Evolutionary conservation across 371 early-diverging fungal species (phyloP), one percentile per base, ranked within the genome.

Genomic region (Mortierella sp.): DNA sequence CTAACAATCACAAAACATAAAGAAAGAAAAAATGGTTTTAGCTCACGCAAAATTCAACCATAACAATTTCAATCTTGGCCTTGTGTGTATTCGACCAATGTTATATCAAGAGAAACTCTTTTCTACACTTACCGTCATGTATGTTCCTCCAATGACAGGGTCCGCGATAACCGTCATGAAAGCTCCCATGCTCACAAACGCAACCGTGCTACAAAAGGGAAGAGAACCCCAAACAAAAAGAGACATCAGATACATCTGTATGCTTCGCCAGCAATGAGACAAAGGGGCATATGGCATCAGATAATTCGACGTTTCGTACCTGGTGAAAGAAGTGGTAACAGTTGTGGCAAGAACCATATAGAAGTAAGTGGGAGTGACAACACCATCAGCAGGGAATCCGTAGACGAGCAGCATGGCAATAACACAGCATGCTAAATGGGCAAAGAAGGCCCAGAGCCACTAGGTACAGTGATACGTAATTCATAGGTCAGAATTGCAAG

Each of bases 111-210:
- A n/a, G n/a, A n/a, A n/a, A n/a, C n/a, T n/a, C n/a, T n/a, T n/a
- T n/a, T n/a, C n/a, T n/a, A n/a, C n/a, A 56, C 82, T 81, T 84
- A 90, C 90, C 17, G 98, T 98, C 98, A 98, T 98, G 75, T 98
- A 98, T 3, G 96, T 96, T 9, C 97, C 96, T 41, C 97, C 99
- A 60, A 99, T 97, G n/a, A 90, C 70, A 3, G 99, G 99, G 73
- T 99, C 99, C 3, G 95, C 93, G 59, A 99, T 96, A 64, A 87
- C 86, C 21, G 97, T 93, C 84, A 97, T 94, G 71, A 96, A 99
- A 2, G 95, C 94, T 3, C 95, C 94, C 62, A 99, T 88, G 41
- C 95, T 92, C 48, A 99, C 98, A 81, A 99, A 99, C 78, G 95
- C 94, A 15, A 99, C 94, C 0, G 97, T 98, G 60, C 94, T 89